Evolutionary conservation across 1,284 basidiomycete species (phyloP).

Genomic region (Microbotryomycetes sp.): DNA sequence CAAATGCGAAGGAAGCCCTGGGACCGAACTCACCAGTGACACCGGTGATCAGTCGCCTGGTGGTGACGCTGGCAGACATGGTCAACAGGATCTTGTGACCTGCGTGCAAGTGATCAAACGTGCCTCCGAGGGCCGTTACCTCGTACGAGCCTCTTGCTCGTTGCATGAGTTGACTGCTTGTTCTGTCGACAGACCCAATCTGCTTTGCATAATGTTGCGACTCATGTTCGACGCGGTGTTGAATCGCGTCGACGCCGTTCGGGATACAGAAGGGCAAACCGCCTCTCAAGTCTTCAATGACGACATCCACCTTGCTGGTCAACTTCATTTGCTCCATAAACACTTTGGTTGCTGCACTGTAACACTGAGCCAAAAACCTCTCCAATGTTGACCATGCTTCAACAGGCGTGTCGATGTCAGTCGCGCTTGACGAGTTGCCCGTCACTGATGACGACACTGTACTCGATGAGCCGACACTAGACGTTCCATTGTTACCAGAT

Average conservation of each 20-base stretch:
- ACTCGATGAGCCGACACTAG: no score
- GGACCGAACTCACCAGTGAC: conserved; percentile 67
- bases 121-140: conserved; percentile 57
- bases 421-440: not conserved
- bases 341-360: conserved; percentile 7
- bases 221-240: not conserved
- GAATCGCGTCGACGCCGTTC: not conserved
- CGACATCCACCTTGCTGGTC: conserved; percentile 15
- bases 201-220: not conserved
- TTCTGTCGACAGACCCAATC: not conserved
- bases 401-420: not conserved
- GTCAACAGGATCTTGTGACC: conserved; percentile 96
- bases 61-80: conserved; percentile 76
- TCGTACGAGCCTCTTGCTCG: not conserved
- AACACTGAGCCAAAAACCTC: conserved; percentile 11
- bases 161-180: not conserved
- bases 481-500: no score
- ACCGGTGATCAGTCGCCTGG: conserved; percentile 77
- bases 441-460: no score
- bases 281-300: conserved; percentile 16
- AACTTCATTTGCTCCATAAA: conserved; percentile 1
- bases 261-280: conserved; percentile 8
- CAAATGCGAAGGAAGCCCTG: no score
- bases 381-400: conserved; percentile 8
- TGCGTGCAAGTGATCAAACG: conserved; percentile 95